These are phyloP conservation scores for Backusella parvicylindrica DNA, from an alignment of 192 early-diverging fungal species.

Conservation along the genomic window DNA sequence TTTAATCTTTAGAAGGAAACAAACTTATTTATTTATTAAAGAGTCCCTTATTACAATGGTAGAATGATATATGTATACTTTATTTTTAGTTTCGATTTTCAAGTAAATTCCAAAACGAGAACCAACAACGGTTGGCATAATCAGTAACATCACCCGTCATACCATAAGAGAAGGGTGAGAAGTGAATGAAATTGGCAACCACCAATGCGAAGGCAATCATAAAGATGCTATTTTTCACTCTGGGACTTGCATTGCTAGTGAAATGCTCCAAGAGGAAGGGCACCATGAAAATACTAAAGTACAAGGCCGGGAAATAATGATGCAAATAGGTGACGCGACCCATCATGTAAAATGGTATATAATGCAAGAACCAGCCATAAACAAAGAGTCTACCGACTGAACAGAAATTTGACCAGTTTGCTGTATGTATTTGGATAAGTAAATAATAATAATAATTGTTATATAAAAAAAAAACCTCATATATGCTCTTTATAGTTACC, in stretches of 20 bases:
- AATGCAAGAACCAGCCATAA: constrained; percentile 93
- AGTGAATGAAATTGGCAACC: constrained; percentile 65
- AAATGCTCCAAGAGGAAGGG: constrained; percentile 78
- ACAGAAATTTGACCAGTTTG: constrained; percentile 45
- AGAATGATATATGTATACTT: neutral
- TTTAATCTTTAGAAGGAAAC: too few species aligned
- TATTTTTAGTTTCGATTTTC: constrained; percentile 41
- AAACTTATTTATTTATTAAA: neutral
- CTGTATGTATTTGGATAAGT: neutral
- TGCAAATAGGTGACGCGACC: constrained; percentile 95
- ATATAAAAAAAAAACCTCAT: too few species aligned
- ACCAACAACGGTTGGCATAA: constrained; percentile 64
- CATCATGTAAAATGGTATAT: constrained; percentile 93
- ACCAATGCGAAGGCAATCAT: constrained; percentile 33
- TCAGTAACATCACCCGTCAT: constrained; percentile 63
- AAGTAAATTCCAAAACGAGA: constrained; percentile 75
- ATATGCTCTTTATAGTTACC: constrained; percentile 26
- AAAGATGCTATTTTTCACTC: neutral
- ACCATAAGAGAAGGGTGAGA: constrained; percentile 82
- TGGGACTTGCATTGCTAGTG: neutral
- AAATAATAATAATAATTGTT: neutral
- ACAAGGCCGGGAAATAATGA: constrained; percentile 95
- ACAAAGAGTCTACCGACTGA: constrained; percentile 70
- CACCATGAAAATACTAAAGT: constrained; percentile 85
- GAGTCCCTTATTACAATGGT: too few species aligned